Percentiles rank a stretch among this genome's conserved stretches.
Conservation (phyloP, 371 early-diverging fungal species). For the Mortierella sp. region DNA sequence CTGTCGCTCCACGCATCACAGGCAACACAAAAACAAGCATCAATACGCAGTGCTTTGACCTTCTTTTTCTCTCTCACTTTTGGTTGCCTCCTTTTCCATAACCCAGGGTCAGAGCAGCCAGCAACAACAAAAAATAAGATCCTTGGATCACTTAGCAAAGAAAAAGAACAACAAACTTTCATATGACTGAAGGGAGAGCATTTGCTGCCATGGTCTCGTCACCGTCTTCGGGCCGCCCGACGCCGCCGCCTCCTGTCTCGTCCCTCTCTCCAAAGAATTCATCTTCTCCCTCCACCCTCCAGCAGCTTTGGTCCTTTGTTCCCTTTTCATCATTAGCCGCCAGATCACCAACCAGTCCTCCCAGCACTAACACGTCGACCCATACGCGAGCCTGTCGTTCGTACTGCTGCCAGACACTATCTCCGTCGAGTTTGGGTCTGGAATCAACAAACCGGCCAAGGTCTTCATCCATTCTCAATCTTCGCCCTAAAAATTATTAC, state of each 20-base stretch:
- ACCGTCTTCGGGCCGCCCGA: background rate
- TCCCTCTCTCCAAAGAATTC: slow-evolving; percentile 5
- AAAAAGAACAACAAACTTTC: slow-evolving; percentile 5
- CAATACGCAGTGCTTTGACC: too few relatives aligned
- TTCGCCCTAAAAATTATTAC: slow-evolving; percentile 51
- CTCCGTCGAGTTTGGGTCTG: slow-evolving; percentile 5
- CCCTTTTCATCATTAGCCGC: slow-evolving; percentile 4
- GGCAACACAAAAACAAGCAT: too few relatives aligned
- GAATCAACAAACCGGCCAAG: slow-evolving; percentile 4
- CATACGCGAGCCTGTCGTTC: slow-evolving; percentile 21
- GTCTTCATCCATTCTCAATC: slow-evolving; percentile 30
- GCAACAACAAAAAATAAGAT: too few relatives aligned
- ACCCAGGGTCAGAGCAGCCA: too few relatives aligned
- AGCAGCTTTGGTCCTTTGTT: slow-evolving; percentile 1
- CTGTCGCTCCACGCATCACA: too few relatives aligned
- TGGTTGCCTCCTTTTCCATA: too few relatives aligned
- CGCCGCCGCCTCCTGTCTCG: slow-evolving; percentile 1
- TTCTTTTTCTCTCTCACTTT: too few relatives aligned
- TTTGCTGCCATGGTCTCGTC: slow-evolving; percentile 37
- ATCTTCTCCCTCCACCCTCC: slow-evolving; percentile 3
- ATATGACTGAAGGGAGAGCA: slow-evolving; percentile 50
- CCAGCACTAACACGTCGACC: background rate
- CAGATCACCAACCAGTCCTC: slow-evolving; percentile 3
- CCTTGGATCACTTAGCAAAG: too few relatives aligned
- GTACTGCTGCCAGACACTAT: slow-evolving; percentile 10